Evolutionary conservation across 352 stramenopile genomes (phyloP), one percentile per base, ranked within the genome.

Genomic region (Pythium phragmiticola): DNA sequence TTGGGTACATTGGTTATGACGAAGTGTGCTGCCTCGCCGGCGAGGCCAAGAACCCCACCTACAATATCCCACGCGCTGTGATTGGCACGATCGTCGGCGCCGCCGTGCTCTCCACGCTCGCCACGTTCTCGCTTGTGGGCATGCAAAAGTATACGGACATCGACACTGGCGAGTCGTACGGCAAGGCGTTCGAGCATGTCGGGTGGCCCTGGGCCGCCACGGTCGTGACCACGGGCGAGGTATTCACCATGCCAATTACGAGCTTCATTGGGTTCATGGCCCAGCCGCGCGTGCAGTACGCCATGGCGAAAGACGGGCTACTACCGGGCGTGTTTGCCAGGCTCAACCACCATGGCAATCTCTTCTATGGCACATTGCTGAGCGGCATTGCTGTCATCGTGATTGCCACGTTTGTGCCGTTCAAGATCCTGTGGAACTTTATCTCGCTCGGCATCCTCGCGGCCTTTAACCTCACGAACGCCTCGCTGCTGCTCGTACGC

Each of bases 1-100:
- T 98, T 70, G 96, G 96, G 3, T 99, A 98, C 70, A 88, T 99
- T 58, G 97, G 97, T 14, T 99, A 97, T 69, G 86, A 99, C 72
- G 96, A 98, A 73, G 88, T 99, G 4, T 98, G 92, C 70, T 98
- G 94, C 56, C 67, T 98, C 14, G 91, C 93, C 0, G 89, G 82
- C 0, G 90, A 97, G 61, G 80, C 89, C 1, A 95, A 91, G 66
- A 77, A 97, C 72, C 88, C 90, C 16, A 81, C 79, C 3, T 75
- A 69, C 28, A 96, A 94, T 63, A 92, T 98, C 45, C 94, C 95
- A 0, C 74, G 83, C 12, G 88, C 89, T 0, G 90, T 98, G 19
- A 85, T 98, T 21, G 88, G 84, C 3, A 98, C 92, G 2, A 86
- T 98, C 50, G 46, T 88, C 12, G 83, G 91, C 19, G 90, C 96